Base-by-base conservation (phyloP, 371 early-diverging fungal genomes). In the Mortierella sp. region DNA sequence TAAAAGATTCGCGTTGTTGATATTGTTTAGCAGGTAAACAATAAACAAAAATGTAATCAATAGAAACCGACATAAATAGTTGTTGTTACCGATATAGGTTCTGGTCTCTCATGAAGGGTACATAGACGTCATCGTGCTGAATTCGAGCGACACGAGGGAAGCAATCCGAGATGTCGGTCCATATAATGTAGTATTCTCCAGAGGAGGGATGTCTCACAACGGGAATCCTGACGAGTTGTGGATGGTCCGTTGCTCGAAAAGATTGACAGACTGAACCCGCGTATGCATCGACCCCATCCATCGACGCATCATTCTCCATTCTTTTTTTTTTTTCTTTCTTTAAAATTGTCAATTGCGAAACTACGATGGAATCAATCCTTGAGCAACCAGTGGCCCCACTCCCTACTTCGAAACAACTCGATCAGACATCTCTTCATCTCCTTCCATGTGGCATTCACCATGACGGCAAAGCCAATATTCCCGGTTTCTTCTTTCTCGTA, bases 381-480 rank as follows among this genome's bases (percentile, higher is more conserved):
- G 76, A 82, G 36, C 76, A 82, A 40, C 82, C 76, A 24, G 22
- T 58, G n/a, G 57, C 65, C 8, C 41, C 45, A 3, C 58, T 74
- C 32, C 65, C 72, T 21, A 16, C 62, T 4, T 10, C 58, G 16
- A 63, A 32, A 7, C 59, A 45, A 7, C 65, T 74, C 32, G 69
- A 79, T 71, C 69, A 63, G 16, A 67, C 74, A 22, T 63, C 74
- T 6, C 60, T 79, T 13, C 74, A 79, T 58, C 80, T 79, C 38
- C 28, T 79, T 28, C 80, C 80, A 7, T 82, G 82, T 36, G 82
- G 76, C 36, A 82, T 82, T 33, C 69, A 82, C 6, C 82, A 82
- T 48, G 76, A 82, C 22, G 82, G 82, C 33, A 72, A 60, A 38
- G 82, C 82, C 10, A 76, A 82, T 45, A 73, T 82, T 43, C 52